phyloP scores from a whole-genome alignment of 2,329 filamentous ascomycete genomes.

The Fusarium concolor region DNA sequence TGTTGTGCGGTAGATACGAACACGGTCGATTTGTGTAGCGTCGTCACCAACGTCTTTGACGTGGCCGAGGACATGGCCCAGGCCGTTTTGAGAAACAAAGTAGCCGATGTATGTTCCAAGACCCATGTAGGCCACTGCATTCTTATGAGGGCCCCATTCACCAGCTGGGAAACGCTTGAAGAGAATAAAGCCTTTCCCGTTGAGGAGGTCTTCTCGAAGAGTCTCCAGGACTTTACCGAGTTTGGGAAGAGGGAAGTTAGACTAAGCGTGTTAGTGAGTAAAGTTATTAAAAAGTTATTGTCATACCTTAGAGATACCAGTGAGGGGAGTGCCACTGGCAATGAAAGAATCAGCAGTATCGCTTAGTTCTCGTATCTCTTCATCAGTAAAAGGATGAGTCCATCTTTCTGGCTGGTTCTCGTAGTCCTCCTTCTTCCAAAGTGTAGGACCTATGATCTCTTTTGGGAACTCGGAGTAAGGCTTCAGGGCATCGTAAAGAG shows the following conservation, averaged over 20 bases:
- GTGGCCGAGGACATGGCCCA: constrained; percentile 87
- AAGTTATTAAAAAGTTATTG: no score
- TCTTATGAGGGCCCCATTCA: constrained; percentile 82
- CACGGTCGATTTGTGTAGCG: constrained; percentile 81
- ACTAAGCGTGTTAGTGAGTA: constrained; percentile 40
- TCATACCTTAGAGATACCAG: constrained; percentile 66
- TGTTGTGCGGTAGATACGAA: constrained; percentile 91
- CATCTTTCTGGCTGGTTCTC: constrained; percentile 73
- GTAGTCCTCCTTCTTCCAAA: constrained; percentile 78
- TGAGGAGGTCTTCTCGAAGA: constrained; percentile 63
- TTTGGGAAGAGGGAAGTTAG: constrained; percentile 58
- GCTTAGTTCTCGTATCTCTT: constrained; percentile 76
- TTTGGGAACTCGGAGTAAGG: constrained; percentile 78
- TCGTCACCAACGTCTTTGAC: constrained; percentile 91
- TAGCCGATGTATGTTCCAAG: constrained; percentile 87
- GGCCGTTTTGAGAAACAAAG: constrained; percentile 87
- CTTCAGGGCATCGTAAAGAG: constrained; percentile 71
- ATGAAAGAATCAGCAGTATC: constrained; percentile 76
- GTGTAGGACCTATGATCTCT: constrained; percentile 76
- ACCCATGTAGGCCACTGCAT: constrained; percentile 90
- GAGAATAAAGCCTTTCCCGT: constrained; percentile 90
- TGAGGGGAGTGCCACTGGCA: constrained; percentile 71
- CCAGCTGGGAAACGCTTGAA: constrained; percentile 87
- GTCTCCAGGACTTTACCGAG: constrained; percentile 52
- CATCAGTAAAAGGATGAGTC: constrained; percentile 76